A percentile compares a stretch with the other conserved stretches of the same genome.
phyloP scores from a whole-genome alignment of 2,329 filamentous ascomycete species.

The Pyricularia sp. region DNA sequence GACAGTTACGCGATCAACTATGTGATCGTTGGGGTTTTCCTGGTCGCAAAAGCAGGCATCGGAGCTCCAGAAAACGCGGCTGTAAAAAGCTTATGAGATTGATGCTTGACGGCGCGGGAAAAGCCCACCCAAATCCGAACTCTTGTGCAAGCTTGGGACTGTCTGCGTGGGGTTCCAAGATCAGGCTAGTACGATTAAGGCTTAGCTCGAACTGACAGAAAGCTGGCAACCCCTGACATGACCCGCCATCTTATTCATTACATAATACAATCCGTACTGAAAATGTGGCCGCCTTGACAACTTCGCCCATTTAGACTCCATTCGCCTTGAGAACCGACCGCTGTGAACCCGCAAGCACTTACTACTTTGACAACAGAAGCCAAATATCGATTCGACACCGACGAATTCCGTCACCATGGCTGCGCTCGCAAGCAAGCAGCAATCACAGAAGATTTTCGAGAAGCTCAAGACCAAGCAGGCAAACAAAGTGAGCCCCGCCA shows the following conservation, averaged over 20 bases:
- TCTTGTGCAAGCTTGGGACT: background rate
- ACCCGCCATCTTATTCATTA: background rate
- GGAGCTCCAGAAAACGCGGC: background rate
- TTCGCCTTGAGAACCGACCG: background rate
- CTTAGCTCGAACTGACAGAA: slow-evolving; percentile 18
- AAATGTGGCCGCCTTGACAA: slow-evolving; percentile 15
- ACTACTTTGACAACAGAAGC: background rate
- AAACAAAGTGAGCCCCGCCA: slow-evolving; percentile 64
- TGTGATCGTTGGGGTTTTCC: background rate
- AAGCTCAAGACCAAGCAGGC: slow-evolving; percentile 90
- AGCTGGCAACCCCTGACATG: background rate
- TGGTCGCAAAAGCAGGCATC: background rate
- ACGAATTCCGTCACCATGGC: slow-evolving; percentile 38
- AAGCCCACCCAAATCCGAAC: background rate
- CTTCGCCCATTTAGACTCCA: background rate
- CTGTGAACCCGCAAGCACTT: background rate
- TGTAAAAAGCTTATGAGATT: background rate
- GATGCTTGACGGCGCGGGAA: background rate
- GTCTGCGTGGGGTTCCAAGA: background rate
- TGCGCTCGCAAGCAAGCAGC: slow-evolving; percentile 74
- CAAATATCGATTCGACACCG: background rate
- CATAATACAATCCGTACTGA: slow-evolving; percentile 16
- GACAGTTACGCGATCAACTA: background rate
- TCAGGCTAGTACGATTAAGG: slow-evolving; percentile 17
- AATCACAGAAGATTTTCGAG: slow-evolving; percentile 96